These are phyloP conservation scores for Marasmius fiardii DNA, from an alignment of 1,284 basidiomycete species.

Conservation along the genomic window DNA sequence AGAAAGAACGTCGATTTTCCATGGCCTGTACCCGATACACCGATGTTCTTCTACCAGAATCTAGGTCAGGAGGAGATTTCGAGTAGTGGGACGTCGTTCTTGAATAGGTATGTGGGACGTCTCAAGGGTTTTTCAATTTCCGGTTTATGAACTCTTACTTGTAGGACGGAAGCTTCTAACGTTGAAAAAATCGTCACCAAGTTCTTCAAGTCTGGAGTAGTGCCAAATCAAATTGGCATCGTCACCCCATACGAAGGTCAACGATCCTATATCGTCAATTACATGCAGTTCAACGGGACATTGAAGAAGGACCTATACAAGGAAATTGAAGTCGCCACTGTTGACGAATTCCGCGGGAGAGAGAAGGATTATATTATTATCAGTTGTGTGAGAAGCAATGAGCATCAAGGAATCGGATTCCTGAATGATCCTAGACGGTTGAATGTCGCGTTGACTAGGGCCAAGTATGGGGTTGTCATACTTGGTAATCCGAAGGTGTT, in stretches of 20 bases:
- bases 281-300: conserved; percentile 99
- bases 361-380: conserved; percentile 99
- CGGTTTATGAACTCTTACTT: conserved; percentile 10
- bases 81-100: conserved; percentile 96
- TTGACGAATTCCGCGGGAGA: conserved; percentile 98
- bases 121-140: conserved; percentile 9
- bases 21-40: conserved; percentile 96
- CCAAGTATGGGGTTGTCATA: conserved; percentile 98
- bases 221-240: conserved; percentile 94
- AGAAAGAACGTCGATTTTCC: conserved; percentile 99
- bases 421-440: conserved; percentile 95
- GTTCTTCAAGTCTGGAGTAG: conserved; percentile 98
- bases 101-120: conserved; percentile 68
- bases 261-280: conserved; percentile 97
- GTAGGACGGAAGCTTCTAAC: conserved; percentile 95
- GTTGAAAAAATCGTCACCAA: conserved; percentile 99
- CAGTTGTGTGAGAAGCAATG: conserved; percentile 98
- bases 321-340: conserved; percentile 97
- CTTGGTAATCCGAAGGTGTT: conserved; percentile 98
- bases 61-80: conserved; percentile 99
- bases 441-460: conserved; percentile 96
- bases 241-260: conserved; percentile 99
- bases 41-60: conserved; percentile 99
- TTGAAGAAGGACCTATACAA: conserved; percentile 99
- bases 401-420: conserved; percentile 99